Percentiles rank a stretch among this genome's conserved stretches.
phyloP scores from a whole-genome alignment of 805 yeast genomes.

The Ogataea trehaloabstinens region DNA sequence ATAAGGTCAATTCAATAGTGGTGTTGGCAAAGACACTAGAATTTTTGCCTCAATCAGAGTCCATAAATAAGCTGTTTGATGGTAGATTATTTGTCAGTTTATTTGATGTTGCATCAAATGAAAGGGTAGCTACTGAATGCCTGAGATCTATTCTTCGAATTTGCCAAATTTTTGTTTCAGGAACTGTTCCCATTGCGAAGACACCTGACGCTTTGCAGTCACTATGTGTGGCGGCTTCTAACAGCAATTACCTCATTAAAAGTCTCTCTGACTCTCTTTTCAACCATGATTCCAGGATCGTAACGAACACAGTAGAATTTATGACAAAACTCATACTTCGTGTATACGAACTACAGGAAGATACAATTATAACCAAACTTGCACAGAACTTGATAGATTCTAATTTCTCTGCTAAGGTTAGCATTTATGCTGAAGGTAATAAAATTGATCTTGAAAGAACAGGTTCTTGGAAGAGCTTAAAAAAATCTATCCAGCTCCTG shows the following conservation, averaged over 20 bases:
- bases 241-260: constrained; percentile 39
- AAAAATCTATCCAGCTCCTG: constrained; percentile 32
- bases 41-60: constrained; percentile 37
- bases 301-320: constrained; percentile 42
- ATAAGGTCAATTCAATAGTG: constrained; percentile 50
- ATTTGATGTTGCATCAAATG: constrained; percentile 20
- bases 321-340: constrained; percentile 43
- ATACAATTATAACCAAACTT: constrained; percentile 38
- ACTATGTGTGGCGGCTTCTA: constrained; percentile 28
- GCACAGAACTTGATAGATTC: constrained; percentile 47
- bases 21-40: constrained; percentile 54
- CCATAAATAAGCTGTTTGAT: constrained; percentile 22
- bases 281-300: constrained; percentile 43
- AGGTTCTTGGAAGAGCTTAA: constrained; percentile 12
- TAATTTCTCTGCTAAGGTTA: constrained; percentile 44
- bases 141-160: constrained; percentile 26
- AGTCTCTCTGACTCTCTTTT: constrained; percentile 42
- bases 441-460: constrained; percentile 16
- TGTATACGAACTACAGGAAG: constrained; percentile 40
- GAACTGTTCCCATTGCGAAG: constrained; percentile 39
- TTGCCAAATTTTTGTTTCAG: constrained; percentile 40
- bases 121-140: constrained; percentile 22
- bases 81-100: constrained; percentile 20
- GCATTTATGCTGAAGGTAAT: constrained; percentile 38
- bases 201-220: constrained; percentile 27